phyloP scores from a whole-genome alignment of 306 rosid genomes.

The Senna tora region DNA sequence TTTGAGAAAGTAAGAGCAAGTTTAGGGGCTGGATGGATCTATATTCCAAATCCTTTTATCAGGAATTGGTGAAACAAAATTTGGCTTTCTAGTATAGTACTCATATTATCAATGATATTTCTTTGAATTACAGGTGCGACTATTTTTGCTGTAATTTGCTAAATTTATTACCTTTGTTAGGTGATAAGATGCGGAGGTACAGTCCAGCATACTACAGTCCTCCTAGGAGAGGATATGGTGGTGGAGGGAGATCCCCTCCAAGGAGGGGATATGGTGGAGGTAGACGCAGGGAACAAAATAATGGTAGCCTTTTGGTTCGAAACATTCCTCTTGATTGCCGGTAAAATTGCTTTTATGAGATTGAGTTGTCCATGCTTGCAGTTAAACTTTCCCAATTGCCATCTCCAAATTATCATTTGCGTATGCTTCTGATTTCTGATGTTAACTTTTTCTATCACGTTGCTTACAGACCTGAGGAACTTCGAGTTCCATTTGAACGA shows the following conservation, averaged over 20 bases:
- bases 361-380: background rate
- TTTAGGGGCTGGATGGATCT: too few relatives aligned
- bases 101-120: background rate
- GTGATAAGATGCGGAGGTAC: constrained; percentile 71
- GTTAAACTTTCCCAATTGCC: constrained; percentile 5
- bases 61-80: too few relatives aligned
- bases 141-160: background rate
- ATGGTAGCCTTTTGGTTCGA: constrained; percentile 93
- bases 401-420: background rate
- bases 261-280: constrained; percentile 64
- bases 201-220: constrained; percentile 97
- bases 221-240: constrained; percentile 88
- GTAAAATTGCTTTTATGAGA: constrained; percentile 23
- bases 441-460: background rate
- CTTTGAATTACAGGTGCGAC: background rate
- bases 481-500: constrained; percentile 84
- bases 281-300: constrained; percentile 71
- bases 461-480: constrained; percentile 75
- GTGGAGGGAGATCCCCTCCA: constrained; percentile 57
- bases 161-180: constrained; percentile 3
- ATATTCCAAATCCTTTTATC: too few relatives aligned
- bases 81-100: background rate
- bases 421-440: background rate
- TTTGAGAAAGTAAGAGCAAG: too few relatives aligned
- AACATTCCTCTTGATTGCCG: constrained; percentile 93